Conservation (phyloP, 176 grass and related monocot genomes). For the Ananas comosus region DNA sequence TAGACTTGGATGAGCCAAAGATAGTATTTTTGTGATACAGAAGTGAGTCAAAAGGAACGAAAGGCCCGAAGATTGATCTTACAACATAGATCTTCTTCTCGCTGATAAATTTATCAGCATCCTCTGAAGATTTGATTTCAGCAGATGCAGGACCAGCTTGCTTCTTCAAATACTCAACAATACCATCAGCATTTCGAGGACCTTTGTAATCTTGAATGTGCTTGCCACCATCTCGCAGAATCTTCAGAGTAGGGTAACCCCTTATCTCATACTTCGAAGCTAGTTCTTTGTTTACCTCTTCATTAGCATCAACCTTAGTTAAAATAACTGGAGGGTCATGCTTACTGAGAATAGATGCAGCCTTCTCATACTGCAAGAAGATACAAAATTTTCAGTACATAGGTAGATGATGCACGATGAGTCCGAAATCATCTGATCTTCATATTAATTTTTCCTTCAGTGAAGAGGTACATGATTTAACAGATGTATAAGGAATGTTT, state of each 20-base stretch:
- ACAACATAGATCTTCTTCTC: conserved; percentile 19
- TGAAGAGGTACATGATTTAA: too few species aligned
- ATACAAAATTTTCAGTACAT: background rate
- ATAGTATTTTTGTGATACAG: background rate
- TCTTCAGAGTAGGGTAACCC: conserved; percentile 22
- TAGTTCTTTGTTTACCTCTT: conserved; percentile 14
- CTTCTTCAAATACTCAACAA: conserved; percentile 19
- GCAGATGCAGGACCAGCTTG: conserved; percentile 21
- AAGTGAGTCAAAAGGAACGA: background rate
- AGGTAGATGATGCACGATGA: background rate
- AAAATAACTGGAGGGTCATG: conserved; percentile 19
- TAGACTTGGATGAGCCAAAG: background rate
- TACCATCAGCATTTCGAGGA: conserved; percentile 23
- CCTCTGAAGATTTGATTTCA: conserved; percentile 13
- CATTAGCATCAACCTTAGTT: conserved; percentile 17
- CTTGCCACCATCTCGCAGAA: conserved; percentile 16
- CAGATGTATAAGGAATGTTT: too few species aligned
- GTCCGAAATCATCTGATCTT: background rate
- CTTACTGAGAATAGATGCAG: conserved; percentile 12
- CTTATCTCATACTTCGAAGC: conserved; percentile 17
- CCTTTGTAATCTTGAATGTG: conserved; percentile 19
- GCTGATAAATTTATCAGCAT: conserved; percentile 1
- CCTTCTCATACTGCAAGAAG: conserved; percentile 21
- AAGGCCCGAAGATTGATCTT: background rate
- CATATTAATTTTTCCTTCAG: background rate